Percentiles rank a stretch among this genome's conserved stretches.
These are phyloP conservation scores for Tolypocladium capitatum DNA, from an alignment of 2,329 filamentous ascomycete genomes.

Conservation along the genomic window DNA sequence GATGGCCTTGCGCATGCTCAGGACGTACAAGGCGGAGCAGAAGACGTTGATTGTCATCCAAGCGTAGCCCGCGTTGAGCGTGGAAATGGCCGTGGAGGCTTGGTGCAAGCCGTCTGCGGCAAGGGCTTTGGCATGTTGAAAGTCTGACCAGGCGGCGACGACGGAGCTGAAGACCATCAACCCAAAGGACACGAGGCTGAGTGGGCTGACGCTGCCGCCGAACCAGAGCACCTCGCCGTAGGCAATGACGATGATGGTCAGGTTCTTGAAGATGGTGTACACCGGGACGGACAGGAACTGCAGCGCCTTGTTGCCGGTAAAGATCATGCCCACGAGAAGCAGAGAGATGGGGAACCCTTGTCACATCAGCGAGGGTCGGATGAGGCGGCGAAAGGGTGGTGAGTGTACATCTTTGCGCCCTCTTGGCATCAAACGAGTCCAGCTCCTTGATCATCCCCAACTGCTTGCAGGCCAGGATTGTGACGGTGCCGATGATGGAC, in stretches of 20 bases:
- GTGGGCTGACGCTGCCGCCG: conserved; percentile 75
- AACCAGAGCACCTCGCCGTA: conserved; percentile 99
- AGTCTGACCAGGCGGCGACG: conserved; percentile 94
- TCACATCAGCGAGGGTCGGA: neutral
- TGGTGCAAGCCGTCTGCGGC: conserved; percentile 45
- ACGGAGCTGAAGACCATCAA: conserved; percentile 93
- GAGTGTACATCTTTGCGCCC: conserved; percentile 77
- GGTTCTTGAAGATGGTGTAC: conserved; percentile 99
- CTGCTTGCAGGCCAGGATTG: conserved; percentile 74
- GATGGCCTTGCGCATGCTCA: conserved; percentile 95
- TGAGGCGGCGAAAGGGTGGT: neutral
- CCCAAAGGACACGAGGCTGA: conserved; percentile 85
- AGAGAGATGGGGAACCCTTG: conserved; percentile 92
- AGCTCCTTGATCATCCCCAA: conserved; percentile 69
- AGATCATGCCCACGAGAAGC: conserved; percentile 97
- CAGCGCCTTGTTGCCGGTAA: conserved; percentile 89
- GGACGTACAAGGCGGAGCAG: conserved; percentile 78
- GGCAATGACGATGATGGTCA: conserved; percentile 96
- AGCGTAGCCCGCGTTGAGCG: conserved; percentile 84
- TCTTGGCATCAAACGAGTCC: conserved; percentile 70
- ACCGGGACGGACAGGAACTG: conserved; percentile 95
- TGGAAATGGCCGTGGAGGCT: conserved; percentile 65
- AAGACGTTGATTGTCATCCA: conserved; percentile 98
- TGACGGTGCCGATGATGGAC: conserved; percentile 78
- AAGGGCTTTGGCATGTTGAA: conserved; percentile 66